These are phyloP conservation scores for Candida succiphila DNA, from an alignment of 805 yeast genomes.

Conservation along the genomic window DNA sequence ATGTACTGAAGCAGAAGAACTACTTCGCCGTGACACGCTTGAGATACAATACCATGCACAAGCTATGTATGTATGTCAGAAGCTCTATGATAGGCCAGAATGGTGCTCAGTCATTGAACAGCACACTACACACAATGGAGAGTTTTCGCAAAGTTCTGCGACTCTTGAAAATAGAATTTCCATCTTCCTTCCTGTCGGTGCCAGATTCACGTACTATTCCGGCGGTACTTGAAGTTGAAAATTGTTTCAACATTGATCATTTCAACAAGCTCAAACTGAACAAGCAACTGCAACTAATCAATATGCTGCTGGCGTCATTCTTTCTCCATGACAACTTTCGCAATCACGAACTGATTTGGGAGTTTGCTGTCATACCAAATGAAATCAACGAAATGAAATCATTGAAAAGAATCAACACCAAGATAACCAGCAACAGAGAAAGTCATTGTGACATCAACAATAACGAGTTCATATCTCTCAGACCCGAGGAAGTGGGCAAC, in stretches of 20 bases:
- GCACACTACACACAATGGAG: conserved; percentile 17
- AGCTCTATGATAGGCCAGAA: conserved; percentile 1
- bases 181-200: conserved; percentile 19
- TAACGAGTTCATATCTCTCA: conserved; percentile 8
- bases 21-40: conserved; percentile 27
- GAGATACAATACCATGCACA: conserved; percentile 17
- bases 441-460: not conserved
- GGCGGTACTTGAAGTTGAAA: conserved; percentile 8
- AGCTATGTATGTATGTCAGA: conserved; percentile 17
- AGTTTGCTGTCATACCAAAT: conserved; percentile 26
- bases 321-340: conserved; percentile 25
- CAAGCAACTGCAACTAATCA: conserved; percentile 35
- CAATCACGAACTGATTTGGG: conserved; percentile 30
- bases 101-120: conserved; percentile 2
- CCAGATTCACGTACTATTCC: conserved; percentile 12
- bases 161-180: conserved; percentile 25
- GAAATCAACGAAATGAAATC: conserved; percentile 13
- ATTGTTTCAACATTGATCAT: conserved; percentile 15
- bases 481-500: conserved; percentile 29
- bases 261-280: conserved; percentile 37
- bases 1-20: conserved; percentile 12
- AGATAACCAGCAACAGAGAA: not conserved
- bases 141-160: conserved; percentile 24
- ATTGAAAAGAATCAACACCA: conserved; percentile 3
- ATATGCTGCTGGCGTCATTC: conserved; percentile 36